These are phyloP conservation scores for Nakazawaea ambrosiae DNA, from an alignment of 805 yeast genomes.

Conservation along the genomic window DNA sequence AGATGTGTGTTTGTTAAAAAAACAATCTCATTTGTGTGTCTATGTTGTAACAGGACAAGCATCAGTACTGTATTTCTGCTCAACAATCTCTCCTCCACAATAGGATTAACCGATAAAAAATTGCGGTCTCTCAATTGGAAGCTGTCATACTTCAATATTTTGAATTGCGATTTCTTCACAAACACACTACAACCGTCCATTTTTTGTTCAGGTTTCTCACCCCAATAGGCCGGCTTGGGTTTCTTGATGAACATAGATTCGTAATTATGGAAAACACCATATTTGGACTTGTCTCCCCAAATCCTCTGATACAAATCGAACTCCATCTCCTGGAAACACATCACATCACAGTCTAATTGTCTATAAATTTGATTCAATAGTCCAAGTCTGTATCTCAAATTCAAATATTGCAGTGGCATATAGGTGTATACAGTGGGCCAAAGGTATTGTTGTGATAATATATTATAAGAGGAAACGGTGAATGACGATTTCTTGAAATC, in stretches of 20 bases:
- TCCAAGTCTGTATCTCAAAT: slow-evolving; percentile 34
- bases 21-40: slow-evolving; percentile 28
- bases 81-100: slow-evolving; percentile 28
- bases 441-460: slow-evolving; percentile 38
- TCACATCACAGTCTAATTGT: slow-evolving; percentile 39
- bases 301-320: slow-evolving; percentile 28
- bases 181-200: slow-evolving; percentile 60
- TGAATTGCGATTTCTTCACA: slow-evolving; percentile 41
- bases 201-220: slow-evolving; percentile 28
- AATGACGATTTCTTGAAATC: slow-evolving; percentile 13
- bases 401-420: slow-evolving; percentile 32
- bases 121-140: slow-evolving; percentile 20
- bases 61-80: slow-evolving; percentile 52
- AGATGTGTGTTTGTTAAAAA: slow-evolving; percentile 54
- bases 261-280: slow-evolving; percentile 25
- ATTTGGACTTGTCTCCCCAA: slow-evolving; percentile 28
- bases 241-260: slow-evolving; percentile 42
- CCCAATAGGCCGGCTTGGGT: slow-evolving; percentile 48
- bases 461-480: slow-evolving; percentile 26
- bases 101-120: slow-evolving; percentile 26
- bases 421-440: slow-evolving; percentile 53
- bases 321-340: slow-evolving; percentile 56
- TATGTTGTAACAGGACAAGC: slow-evolving; percentile 41
- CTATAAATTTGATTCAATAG: slow-evolving; percentile 33
- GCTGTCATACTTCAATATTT: slow-evolving; percentile 24